phyloP scores from a whole-genome alignment of 768 basidiomycete species.

The Boletus rubroflammeus region DNA sequence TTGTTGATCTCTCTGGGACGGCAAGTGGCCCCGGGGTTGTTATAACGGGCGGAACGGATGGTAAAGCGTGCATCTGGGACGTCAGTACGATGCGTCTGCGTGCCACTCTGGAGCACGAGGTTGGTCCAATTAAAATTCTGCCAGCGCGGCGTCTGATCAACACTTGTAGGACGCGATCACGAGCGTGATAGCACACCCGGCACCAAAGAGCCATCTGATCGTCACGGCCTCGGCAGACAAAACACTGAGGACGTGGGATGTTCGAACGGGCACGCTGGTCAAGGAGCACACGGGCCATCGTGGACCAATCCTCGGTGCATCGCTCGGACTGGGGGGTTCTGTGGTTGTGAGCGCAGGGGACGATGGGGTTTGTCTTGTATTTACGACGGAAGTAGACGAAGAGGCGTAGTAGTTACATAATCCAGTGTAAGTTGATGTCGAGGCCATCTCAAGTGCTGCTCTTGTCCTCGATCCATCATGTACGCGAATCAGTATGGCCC shows the following conservation, averaged over 20 bases:
- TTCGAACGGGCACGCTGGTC: constrained; percentile 73
- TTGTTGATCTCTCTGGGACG: constrained; percentile 70
- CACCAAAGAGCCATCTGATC: constrained; percentile 72
- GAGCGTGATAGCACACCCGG: constrained; percentile 66
- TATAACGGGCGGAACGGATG: constrained; percentile 89
- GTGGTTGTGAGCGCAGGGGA: constrained; percentile 88
- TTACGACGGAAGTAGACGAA: constrained; percentile 49
- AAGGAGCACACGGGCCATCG: constrained; percentile 81
- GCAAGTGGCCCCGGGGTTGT: constrained; percentile 53
- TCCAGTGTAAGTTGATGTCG: constrained; percentile 3
- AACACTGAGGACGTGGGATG: constrained; percentile 90
- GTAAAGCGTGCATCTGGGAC: constrained; percentile 95
- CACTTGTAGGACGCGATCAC: constrained; percentile 79
- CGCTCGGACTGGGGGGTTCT: constrained; percentile 64
- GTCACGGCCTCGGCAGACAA: constrained; percentile 87
- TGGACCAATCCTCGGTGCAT: constrained; percentile 70
- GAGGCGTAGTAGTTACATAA: constrained; percentile 19
- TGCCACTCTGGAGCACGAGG: constrained; percentile 78
- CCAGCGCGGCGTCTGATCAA: constrained; percentile 1
- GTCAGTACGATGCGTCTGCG: constrained; percentile 80
- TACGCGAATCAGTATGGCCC: constrained; percentile 42
- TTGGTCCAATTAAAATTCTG: constrained; percentile 33
- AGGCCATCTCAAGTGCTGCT: neutral
- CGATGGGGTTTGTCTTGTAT: constrained; percentile 84
- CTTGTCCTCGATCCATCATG: constrained; percentile 24